Base-by-base conservation (phyloP, 805 yeast species). In the Yarrowia yakushimensis region DNA sequence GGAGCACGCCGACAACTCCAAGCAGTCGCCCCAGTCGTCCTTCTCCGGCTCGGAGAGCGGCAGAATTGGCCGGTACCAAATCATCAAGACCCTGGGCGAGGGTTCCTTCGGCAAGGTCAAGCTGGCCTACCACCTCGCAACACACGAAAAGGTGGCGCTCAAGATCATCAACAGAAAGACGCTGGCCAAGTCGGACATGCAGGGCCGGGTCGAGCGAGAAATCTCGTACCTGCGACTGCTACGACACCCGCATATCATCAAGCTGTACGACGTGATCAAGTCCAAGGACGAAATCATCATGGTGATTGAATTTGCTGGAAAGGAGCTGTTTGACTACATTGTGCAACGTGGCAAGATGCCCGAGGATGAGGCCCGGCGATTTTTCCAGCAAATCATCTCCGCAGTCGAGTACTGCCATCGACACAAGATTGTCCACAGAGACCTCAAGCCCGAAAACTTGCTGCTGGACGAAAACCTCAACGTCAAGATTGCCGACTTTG, bases 301-400 rank as follows among this genome's bases (percentile, higher is more conserved):
- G 97, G 98, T 93, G 27, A 90, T 93, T 70, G 98, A 93, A 76
- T 93, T 83, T 72, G 98, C 97, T 1, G 96, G 96, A n/a, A 90
- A 90, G 68, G 98, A 92, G 76, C 81, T 93, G 69, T 93, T 93
- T 71, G 98, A 93, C 70, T 92, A 93, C 72, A 93, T 92, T 73
- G 96, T 92, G 15, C 97, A 92, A 72, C 82, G 90, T 70, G 97
- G 97, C 36, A 85, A 88, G 70, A 88, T 92, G 96, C 85, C 86
- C 39, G 98, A 93, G 74, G 83, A 83, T 66, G 97, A 92, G 73
- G 97, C 96, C 0, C 80, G 97, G 63, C 78, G 97, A 65, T 93
- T 93, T 70, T 93, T 93, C 76, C 98, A 93, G 74, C 98, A 93
- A 74, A 93, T 93, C 54, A 90, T 93, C 63, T 91, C 96, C 50